A percentile compares a stretch with the other conserved stretches of the same genome.
Conservation (phyloP, 75 land plant species). For the Cryptomeria japonica region DNA sequence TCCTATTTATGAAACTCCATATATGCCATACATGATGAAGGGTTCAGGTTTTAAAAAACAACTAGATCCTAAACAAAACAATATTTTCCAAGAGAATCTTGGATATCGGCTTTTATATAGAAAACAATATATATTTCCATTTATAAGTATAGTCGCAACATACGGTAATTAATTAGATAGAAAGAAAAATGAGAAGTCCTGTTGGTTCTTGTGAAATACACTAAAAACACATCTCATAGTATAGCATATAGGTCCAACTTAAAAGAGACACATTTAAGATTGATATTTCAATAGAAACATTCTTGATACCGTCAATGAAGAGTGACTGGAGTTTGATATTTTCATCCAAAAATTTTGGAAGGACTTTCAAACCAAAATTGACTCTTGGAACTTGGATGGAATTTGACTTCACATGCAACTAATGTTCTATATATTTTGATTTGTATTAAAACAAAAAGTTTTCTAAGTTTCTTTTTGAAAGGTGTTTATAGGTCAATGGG, state of each 20-base stretch:
- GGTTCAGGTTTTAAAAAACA: not conserved
- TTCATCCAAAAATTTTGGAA: not conserved
- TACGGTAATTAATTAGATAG: not conserved
- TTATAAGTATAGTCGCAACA: not conserved
- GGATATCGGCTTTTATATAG: not conserved
- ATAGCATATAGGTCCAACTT: not conserved
- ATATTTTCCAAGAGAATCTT: not conserved
- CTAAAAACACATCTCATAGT: not conserved
- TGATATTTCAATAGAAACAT: not conserved
- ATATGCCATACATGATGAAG: not conserved
- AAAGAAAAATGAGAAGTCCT: not conserved
- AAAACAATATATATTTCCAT: not conserved
- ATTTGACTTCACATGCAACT: not conserved
- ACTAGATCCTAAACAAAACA: not conserved
- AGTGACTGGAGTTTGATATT: not conserved
- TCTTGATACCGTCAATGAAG: not conserved
- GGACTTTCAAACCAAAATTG: not conserved
- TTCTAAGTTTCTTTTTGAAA: too few species aligned
- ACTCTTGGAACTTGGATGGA: not conserved
- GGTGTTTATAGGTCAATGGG: too few species aligned
- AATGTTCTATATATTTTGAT: too few species aligned
- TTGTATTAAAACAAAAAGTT: too few species aligned
- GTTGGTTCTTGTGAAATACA: not conserved
- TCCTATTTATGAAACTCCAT: not conserved
- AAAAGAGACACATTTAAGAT: not conserved